Percentiles rank a stretch among this genome's conserved stretches.
Evolutionary conservation across 495 filamentous ascomycete genomes (phyloP).

Genomic region (Penicillium simplicissimum): DNA sequence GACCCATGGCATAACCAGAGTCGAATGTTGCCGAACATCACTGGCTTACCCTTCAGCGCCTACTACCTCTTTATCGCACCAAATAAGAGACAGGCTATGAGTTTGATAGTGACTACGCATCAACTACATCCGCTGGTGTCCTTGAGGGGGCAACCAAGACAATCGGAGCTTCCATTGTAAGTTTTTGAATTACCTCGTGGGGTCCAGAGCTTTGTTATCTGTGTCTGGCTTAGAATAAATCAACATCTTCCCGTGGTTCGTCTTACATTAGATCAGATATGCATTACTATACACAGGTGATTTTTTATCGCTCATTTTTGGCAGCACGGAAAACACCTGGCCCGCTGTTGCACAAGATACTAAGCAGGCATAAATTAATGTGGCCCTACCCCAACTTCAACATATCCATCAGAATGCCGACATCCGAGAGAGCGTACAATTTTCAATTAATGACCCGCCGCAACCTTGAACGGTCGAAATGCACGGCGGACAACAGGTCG

Average conservation of each 20-base stretch:
- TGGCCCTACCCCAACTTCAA: background rate
- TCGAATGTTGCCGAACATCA: background rate
- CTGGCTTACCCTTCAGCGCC: background rate
- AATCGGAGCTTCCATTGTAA: background rate
- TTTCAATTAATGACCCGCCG: background rate
- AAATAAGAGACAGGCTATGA: background rate
- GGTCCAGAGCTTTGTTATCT: background rate
- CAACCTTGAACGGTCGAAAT: background rate
- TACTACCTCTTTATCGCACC: background rate
- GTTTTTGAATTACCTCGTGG: background rate
- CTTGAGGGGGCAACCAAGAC: background rate
- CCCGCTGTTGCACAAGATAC: no score
- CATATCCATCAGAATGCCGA: background rate
- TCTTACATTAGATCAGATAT: background rate
- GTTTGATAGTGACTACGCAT: background rate
- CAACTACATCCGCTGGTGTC: background rate
- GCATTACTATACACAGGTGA: background rate
- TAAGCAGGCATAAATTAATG: no score
- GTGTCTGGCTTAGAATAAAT: background rate
- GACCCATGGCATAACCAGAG: background rate
- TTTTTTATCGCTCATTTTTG: background rate
- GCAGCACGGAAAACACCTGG: no score
- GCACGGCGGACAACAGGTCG: background rate
- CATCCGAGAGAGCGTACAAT: no score
- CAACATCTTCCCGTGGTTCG: background rate